Base-by-base conservation (phyloP, 2,329 filamentous ascomycete species). In the Spiromastix sp. region DNA sequence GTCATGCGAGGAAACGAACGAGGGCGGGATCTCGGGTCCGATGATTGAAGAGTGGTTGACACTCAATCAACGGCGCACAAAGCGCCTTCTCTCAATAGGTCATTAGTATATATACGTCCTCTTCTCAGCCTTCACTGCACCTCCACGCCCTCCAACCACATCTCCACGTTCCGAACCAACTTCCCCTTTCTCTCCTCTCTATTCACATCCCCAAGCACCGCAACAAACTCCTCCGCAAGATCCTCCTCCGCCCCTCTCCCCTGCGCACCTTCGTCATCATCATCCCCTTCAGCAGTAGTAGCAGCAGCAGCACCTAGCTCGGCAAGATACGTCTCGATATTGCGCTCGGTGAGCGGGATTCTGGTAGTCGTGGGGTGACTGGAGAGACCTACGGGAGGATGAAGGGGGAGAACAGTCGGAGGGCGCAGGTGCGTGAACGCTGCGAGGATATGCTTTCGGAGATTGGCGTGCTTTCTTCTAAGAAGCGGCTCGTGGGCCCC, bases 241-340 rank as follows among this genome's bases (percentile, higher is more conserved):
- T 30, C 27, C 7, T 30, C 8, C 11, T 30, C 27, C 7, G 7
- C 11, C 11, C 15, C 27, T n/a, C 7, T 8, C 27, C 8, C 7
- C 8, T 13, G 8, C 11, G 11, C 15, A 30, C 27, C 15, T 8
- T 6, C 27, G 13, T 7, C 27, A 13, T 6, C 27, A 7, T 13
- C 27, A 8, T 13, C 11, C 12, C 27, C 15, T 16, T 13, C 27
- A n/a, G 11, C 15, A 30, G 8, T 6, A 7, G 11, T 13, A 30
- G 11, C 15, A 30, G 7, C 13, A 8, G 11, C 7, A n/a, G 7
- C 12, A 13, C 12, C 15, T 7, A 30, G 15, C 27, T 30, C 27
- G 27, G 27, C 7, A 7, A 13, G 7, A n/a, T 21, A 17, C n/a
- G 31, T 33, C 19, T 33, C 16, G 17, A 33, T 33, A 33, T 33